Conservation (phyloP, 1,284 basidiomycete genomes). For the Boletus subluridellus region DNA sequence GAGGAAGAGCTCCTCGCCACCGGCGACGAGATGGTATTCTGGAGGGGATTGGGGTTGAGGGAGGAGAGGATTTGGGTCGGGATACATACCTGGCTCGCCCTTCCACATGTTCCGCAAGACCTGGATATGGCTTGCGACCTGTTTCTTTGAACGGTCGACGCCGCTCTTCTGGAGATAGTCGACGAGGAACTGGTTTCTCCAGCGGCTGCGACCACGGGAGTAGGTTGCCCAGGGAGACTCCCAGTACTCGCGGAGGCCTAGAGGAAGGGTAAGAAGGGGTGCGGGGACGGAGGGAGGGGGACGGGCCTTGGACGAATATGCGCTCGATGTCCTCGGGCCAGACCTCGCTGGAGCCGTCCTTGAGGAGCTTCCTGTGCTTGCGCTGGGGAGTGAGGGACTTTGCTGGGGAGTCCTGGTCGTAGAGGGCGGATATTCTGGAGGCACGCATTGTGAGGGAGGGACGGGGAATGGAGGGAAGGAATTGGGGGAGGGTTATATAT, state of each 20-base stretch:
- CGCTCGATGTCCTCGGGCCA: constrained; percentile 75
- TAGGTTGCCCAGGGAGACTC: constrained; percentile 74
- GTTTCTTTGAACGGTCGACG: constrained; percentile 72
- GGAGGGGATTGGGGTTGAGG: constrained; percentile 30
- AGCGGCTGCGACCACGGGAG: constrained; percentile 69
- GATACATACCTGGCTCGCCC: constrained; percentile 60
- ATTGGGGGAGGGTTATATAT: constrained; percentile 28
- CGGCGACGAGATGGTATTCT: constrained; percentile 67
- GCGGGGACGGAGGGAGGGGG: neutral
- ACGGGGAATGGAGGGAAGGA: constrained; percentile 17
- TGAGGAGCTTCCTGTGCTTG: constrained; percentile 78
- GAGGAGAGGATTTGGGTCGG: constrained; percentile 6
- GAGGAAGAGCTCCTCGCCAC: constrained; percentile 63
- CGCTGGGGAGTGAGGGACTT: constrained; percentile 68
- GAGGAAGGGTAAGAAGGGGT: constrained; percentile 1
- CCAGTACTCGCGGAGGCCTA: constrained; percentile 73
- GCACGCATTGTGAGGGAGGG: constrained; percentile 32
- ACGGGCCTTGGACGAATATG: constrained; percentile 68
- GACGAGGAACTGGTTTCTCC: constrained; percentile 79
- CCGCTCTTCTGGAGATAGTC: constrained; percentile 66
- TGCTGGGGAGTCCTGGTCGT: constrained; percentile 31
- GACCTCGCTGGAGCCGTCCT: constrained; percentile 75
- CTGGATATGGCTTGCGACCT: constrained; percentile 80
- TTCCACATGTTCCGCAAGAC: constrained; percentile 84
- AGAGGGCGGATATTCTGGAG: constrained; percentile 19